Conservation (phyloP, 768 basidiomycete genomes). For the Hemileccinum rubropunctum region DNA sequence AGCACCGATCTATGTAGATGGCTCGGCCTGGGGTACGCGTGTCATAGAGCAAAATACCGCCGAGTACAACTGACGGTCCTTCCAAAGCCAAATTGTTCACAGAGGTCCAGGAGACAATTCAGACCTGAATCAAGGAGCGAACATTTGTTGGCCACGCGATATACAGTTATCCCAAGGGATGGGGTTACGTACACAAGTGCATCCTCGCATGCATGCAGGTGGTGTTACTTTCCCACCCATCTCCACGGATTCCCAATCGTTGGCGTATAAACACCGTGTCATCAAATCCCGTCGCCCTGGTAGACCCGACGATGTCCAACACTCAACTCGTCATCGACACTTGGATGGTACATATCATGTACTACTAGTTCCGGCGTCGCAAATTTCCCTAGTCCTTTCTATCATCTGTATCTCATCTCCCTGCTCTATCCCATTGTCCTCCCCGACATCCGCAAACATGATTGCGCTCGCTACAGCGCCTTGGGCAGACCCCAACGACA, state of each 20-base stretch:
- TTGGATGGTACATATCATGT: too few species aligned
- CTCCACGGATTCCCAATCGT: conserved; percentile 54
- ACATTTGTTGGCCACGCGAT: conserved; percentile 91
- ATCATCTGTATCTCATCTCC: too few species aligned
- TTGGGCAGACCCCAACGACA: too few species aligned
- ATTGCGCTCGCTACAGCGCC: too few species aligned
- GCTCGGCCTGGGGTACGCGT: conserved; percentile 49
- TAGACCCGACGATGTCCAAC: conserved; percentile 62
- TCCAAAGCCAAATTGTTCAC: conserved; percentile 68
- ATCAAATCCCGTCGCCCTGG: conserved; percentile 57
- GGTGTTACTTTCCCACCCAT: conserved; percentile 70
- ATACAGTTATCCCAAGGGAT: conserved; percentile 80
- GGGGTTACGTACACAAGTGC: not conserved
- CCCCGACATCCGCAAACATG: too few species aligned
- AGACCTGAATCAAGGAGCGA: conserved; percentile 68
- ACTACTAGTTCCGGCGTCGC: too few species aligned
- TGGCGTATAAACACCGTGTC: conserved; percentile 58
- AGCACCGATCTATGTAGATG: conserved; percentile 67
- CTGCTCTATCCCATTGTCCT: too few species aligned
- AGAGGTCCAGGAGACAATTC: conserved; percentile 77
- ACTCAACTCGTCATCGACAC: conserved; percentile 65
- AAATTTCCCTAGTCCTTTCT: too few species aligned
- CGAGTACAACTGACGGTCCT: not conserved
- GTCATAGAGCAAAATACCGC: too few species aligned
- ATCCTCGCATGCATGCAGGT: conserved; percentile 32